phyloP scores from a whole-genome alignment of 78 protist species.

The Chrysochromulina parva region DNA sequence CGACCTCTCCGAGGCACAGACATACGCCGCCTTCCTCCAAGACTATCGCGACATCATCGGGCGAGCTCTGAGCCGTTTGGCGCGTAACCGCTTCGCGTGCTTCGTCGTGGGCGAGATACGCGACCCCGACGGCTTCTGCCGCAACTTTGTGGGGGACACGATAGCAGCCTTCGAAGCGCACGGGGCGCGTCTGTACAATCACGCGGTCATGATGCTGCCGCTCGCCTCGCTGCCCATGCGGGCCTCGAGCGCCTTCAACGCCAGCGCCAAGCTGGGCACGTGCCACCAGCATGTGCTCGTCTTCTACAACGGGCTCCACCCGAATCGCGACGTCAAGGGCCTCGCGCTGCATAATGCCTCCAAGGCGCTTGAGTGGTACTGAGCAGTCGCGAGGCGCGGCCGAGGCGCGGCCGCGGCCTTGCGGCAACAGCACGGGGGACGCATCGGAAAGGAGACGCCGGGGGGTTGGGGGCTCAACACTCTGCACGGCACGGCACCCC shows the following conservation, averaged over 20 bases:
- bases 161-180: background rate
- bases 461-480: no score
- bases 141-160: constrained; percentile 25
- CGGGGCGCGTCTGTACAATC: background rate
- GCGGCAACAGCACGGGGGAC: no score
- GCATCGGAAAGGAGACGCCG: no score
- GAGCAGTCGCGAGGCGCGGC: no score
- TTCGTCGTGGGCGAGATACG: constrained; percentile 23
- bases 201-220: background rate
- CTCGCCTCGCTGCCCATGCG: background rate
- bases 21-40: background rate
- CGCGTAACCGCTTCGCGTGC: background rate
- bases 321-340: background rate
- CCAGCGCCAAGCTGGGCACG: background rate
- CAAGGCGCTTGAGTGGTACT: background rate
- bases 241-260: background rate
- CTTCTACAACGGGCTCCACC: background rate
- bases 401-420: no score
- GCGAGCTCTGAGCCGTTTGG: background rate
- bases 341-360: background rate
- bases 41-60: background rate
- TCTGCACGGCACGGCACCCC: no score
- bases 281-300: constrained; percentile 9
- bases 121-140: background rate
- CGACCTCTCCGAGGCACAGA: background rate